A percentile compares a stretch with the other conserved stretches of the same genome.
Evolutionary conservation across 2,329 filamentous ascomycete species (phyloP).

Genomic region (Pseudogymnoascus sp.): DNA sequence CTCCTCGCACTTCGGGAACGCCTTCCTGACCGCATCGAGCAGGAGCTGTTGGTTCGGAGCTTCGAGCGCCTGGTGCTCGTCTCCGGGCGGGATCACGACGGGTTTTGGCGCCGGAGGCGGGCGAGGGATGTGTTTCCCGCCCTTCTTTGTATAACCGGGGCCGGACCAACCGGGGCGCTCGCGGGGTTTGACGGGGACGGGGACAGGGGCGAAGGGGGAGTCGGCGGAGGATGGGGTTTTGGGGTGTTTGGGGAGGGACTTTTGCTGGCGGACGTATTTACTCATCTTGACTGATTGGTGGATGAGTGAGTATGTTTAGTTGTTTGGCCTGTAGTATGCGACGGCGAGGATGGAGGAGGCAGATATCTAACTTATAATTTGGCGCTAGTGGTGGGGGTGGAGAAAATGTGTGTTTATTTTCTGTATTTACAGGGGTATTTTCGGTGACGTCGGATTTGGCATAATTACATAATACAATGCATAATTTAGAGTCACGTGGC

Average conservation of each 20-base stretch:
- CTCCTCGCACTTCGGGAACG: slow-evolving; percentile 47
- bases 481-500: not conserved
- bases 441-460: not conserved
- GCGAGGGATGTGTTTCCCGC: not conserved
- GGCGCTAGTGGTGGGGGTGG: slow-evolving; percentile 3
- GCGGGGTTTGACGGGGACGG: not conserved
- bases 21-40: slow-evolving; percentile 61
- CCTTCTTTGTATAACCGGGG: not conserved
- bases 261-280: slow-evolving; percentile 1
- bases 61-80: slow-evolving; percentile 29
- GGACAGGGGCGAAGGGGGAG: not conserved
- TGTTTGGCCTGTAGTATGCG: too few relatives aligned
- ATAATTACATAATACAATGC: not conserved
- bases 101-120: not conserved
- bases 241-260: slow-evolving; percentile 1
- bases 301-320: too few relatives aligned
- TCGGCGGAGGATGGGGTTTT: slow-evolving; percentile 2
- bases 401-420: slow-evolving; percentile 7
- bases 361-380: not conserved
- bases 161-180: not conserved
- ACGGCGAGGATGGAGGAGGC: not conserved
- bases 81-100: not conserved
- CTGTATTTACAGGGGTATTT: not conserved
- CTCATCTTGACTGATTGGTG: not conserved
- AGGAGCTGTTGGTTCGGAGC: slow-evolving; percentile 57